Conservation (phyloP, 1,284 basidiomycete species). For the Flammula alnicola region DNA sequence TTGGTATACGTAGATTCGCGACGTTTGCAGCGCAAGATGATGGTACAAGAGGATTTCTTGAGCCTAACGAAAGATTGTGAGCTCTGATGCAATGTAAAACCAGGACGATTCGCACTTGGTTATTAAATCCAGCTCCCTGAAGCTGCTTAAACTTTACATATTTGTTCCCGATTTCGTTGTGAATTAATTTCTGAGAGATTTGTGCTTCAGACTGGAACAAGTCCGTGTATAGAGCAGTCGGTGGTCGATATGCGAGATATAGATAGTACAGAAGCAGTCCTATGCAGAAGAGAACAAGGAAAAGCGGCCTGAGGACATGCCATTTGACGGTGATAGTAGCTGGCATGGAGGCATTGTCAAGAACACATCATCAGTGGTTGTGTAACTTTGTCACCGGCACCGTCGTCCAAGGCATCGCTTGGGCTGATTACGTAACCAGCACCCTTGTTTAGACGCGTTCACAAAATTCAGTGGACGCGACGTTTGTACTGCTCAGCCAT, state of each 20-base stretch:
- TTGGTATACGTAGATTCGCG: slow-evolving; percentile 46
- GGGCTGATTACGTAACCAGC: too few relatives aligned
- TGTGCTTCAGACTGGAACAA: slow-evolving; percentile 32
- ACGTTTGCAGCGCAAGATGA: slow-evolving; percentile 42
- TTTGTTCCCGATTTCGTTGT: slow-evolving; percentile 34
- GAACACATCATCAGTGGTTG: neutral
- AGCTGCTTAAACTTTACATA: slow-evolving; percentile 48
- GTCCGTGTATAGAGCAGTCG: slow-evolving; percentile 36
- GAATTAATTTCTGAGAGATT: slow-evolving; percentile 30
- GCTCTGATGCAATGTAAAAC: neutral
- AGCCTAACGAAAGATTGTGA: slow-evolving; percentile 32
- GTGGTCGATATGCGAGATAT: slow-evolving; percentile 36
- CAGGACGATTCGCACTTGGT: slow-evolving; percentile 36
- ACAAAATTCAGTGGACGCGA: too few relatives aligned
- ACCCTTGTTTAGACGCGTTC: too few relatives aligned
- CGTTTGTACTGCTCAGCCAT: too few relatives aligned
- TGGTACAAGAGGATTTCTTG: slow-evolving; percentile 50
- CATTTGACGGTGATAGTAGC: slow-evolving; percentile 16
- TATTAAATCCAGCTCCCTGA: slow-evolving; percentile 51
- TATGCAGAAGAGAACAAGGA: slow-evolving; percentile 21
- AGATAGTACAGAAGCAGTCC: slow-evolving; percentile 24
- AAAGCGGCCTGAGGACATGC: slow-evolving; percentile 20
- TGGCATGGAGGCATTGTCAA: slow-evolving; percentile 12
- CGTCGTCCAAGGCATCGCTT: too few relatives aligned
- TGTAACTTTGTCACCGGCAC: neutral